phyloP scores from a whole-genome alignment of 2,329 filamentous ascomycete species.

The Teratosphaeria zuluensis region DNA sequence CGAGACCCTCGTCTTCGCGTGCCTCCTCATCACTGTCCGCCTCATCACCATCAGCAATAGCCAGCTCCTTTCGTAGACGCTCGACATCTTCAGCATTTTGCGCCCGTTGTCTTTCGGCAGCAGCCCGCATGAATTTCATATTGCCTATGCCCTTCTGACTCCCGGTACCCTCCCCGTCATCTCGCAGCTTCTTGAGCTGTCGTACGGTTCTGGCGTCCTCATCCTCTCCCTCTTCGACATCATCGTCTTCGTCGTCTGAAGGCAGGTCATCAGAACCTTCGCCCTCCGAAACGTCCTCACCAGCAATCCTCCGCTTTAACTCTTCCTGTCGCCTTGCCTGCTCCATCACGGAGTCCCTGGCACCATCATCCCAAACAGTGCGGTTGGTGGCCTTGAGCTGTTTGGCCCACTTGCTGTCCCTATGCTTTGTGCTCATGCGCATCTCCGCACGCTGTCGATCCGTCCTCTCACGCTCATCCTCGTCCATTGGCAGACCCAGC shows the following conservation, averaged over 20 bases:
- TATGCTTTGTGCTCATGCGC: constrained; percentile 74
- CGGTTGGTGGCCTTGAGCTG: constrained; percentile 67
- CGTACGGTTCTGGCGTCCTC: constrained; percentile 34
- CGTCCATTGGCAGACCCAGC: constrained; percentile 48
- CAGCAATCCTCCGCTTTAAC: constrained; percentile 67
- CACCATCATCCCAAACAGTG: constrained; percentile 81
- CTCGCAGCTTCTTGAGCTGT: constrained; percentile 35
- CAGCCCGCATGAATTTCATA: constrained; percentile 92
- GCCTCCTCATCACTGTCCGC: constrained; percentile 32
- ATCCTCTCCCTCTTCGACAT: constrained; percentile 46
- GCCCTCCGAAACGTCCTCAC: constrained; percentile 48
- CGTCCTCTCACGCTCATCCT: constrained; percentile 52
- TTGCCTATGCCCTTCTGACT: constrained; percentile 56
- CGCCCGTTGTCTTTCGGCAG: constrained; percentile 66
- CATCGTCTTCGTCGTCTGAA: constrained; percentile 48
- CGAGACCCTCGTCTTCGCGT: constrained; percentile 50
- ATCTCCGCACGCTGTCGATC: constrained; percentile 74
- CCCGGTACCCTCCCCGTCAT: constrained; percentile 10
- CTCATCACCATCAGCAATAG: constrained; percentile 51
- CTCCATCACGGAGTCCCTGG: constrained; percentile 65
- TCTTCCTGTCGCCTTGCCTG: constrained; percentile 78
- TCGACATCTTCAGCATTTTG: constrained; percentile 63
- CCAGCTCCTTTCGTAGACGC: constrained; percentile 56
- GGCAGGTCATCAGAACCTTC: constrained; percentile 42
- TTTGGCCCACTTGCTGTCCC: constrained; percentile 89